These are phyloP conservation scores for Podospora pseudopauciseta DNA, from an alignment of 495 filamentous ascomycete genomes.

Conservation along the genomic window DNA sequence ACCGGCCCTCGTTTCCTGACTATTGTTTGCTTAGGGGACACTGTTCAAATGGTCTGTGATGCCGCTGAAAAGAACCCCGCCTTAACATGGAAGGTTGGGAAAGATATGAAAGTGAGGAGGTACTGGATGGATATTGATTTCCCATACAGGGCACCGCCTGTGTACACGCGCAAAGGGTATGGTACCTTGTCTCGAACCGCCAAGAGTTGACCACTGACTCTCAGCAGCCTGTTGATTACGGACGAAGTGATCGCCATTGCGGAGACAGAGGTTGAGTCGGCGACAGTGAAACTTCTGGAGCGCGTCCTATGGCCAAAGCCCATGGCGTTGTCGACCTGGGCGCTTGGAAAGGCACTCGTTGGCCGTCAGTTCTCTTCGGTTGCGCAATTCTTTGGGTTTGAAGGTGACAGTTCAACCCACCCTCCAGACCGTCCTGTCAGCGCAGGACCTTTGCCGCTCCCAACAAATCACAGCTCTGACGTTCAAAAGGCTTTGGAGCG, in stretches of 20 bases:
- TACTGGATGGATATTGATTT: constrained; percentile 42
- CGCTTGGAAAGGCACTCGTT: constrained; percentile 30
- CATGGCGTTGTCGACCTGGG: constrained; percentile 34
- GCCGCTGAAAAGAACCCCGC: constrained; percentile 12
- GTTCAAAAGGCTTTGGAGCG: constrained; percentile 28
- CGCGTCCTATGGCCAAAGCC: constrained; percentile 37
- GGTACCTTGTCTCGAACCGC: too few species aligned
- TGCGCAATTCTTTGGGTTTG: constrained; percentile 31
- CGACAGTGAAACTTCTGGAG: constrained; percentile 26
- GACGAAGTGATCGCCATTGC: constrained; percentile 31
- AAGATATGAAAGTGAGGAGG: constrained; percentile 23
- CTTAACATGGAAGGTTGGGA: constrained; percentile 22
- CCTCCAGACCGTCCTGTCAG: neutral
- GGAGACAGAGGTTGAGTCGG: constrained; percentile 28
- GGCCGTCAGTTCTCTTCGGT: constrained; percentile 29
- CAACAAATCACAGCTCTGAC: constrained; percentile 12
- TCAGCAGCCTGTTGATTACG: constrained; percentile 26
- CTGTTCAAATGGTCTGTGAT: constrained; percentile 28
- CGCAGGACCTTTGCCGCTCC: neutral
- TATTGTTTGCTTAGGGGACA: constrained; percentile 19
- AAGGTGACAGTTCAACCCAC: neutral
- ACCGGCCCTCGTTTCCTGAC: constrained; percentile 10
- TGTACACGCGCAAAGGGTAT: constrained; percentile 33
- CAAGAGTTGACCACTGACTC: neutral
- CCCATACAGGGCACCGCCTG: constrained; percentile 40